Evolutionary conservation across 768 basidiomycete species (phyloP).

Genomic region (Kwoniella dendrophila): DNA sequence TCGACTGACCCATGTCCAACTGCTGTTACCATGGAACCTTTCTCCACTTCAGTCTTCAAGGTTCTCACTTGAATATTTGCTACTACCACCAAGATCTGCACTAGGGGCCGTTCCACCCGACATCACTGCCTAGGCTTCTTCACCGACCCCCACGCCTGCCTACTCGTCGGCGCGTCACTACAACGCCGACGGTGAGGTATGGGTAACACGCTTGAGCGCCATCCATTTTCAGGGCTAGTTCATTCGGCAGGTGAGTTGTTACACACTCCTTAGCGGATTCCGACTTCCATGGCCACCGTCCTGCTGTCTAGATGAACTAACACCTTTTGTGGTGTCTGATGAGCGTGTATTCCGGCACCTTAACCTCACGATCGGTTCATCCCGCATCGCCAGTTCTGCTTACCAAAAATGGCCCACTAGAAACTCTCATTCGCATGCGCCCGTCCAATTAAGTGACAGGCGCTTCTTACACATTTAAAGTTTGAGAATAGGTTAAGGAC

Average conservation of each 20-base stretch:
- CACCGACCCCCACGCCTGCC: slow-evolving; percentile 68
- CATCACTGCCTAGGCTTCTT: slow-evolving; percentile 77
- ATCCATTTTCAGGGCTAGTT: slow-evolving; percentile 90
- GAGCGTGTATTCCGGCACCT: slow-evolving; percentile 68
- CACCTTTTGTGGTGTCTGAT: slow-evolving; percentile 84
- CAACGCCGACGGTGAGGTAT: slow-evolving; percentile 77
- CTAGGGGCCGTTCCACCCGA: slow-evolving; percentile 75
- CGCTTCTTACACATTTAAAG: slow-evolving; percentile 67
- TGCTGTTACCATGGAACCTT: slow-evolving; percentile 85
- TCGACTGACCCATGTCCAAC: slow-evolving; percentile 84
- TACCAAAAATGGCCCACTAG: slow-evolving; percentile 66
- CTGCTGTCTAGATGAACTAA: slow-evolving; percentile 87
- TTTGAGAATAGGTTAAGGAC: slow-evolving; percentile 82
- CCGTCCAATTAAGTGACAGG: slow-evolving; percentile 60
- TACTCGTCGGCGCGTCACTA: slow-evolving; percentile 65
- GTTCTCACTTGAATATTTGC: slow-evolving; percentile 85
- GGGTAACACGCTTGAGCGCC: slow-evolving; percentile 84
- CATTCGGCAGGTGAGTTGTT: slow-evolving; percentile 88
- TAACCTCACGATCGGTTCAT: slow-evolving; percentile 74
- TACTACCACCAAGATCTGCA: slow-evolving; percentile 87
- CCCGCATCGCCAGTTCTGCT: slow-evolving; percentile 58
- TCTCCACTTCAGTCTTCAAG: slow-evolving; percentile 86
- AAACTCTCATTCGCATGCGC: slow-evolving; percentile 64
- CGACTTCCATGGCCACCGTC: slow-evolving; percentile 85
- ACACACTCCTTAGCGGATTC: slow-evolving; percentile 84